Evolutionary conservation across 2,329 filamentous ascomycete species (phyloP).

Genomic region (Sporothrix sp.): DNA sequence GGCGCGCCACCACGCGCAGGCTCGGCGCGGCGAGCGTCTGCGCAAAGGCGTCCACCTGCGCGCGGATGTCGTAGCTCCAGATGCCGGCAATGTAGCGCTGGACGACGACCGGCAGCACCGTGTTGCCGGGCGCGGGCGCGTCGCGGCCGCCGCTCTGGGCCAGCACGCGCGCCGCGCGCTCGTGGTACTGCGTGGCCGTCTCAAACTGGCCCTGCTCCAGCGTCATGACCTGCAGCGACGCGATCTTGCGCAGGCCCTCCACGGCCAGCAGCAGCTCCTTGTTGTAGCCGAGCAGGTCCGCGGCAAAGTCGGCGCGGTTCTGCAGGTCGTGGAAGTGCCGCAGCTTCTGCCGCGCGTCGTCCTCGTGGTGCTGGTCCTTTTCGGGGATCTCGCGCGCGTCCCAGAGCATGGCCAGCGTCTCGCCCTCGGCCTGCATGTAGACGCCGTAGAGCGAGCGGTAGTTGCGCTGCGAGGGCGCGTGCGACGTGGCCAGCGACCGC

Average conservation of each 20-base stretch:
- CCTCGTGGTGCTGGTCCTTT: conserved; percentile 26
- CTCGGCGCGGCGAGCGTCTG: conserved; percentile 19
- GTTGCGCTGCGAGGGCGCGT: conserved; percentile 20
- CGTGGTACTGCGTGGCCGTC: conserved; percentile 39
- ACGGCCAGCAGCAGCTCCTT: conserved; percentile 40
- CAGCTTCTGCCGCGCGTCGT: conserved; percentile 30
- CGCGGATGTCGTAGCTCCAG: conserved; percentile 34
- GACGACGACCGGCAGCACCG: conserved; percentile 25
- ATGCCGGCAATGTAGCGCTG: conserved; percentile 46
- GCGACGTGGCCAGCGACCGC: conserved; percentile 36
- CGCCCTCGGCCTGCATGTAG: conserved; percentile 46
- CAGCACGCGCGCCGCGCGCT: conserved; percentile 34
- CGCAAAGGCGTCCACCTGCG: conserved; percentile 30
- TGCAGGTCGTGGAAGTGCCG: conserved; percentile 38
- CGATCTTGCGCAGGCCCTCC: conserved; percentile 41
- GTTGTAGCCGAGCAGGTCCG: conserved; percentile 40
- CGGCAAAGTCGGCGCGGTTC: conserved; percentile 29
- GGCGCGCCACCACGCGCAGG: conserved; percentile 35
- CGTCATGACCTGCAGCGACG: conserved; percentile 42
- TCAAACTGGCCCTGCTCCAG: conserved; percentile 47
- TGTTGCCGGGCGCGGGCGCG: conserved; percentile 16
- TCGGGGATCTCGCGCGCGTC: conserved; percentile 30
- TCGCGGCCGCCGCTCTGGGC: conserved; percentile 25
- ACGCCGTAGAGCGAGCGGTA: conserved; percentile 45
- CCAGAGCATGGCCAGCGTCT: conserved; percentile 40